Percentiles rank a stretch among this genome's conserved stretches.
Conservation (phyloP, 345 rosid species). For the Cardamine chenopodiifolia region DNA sequence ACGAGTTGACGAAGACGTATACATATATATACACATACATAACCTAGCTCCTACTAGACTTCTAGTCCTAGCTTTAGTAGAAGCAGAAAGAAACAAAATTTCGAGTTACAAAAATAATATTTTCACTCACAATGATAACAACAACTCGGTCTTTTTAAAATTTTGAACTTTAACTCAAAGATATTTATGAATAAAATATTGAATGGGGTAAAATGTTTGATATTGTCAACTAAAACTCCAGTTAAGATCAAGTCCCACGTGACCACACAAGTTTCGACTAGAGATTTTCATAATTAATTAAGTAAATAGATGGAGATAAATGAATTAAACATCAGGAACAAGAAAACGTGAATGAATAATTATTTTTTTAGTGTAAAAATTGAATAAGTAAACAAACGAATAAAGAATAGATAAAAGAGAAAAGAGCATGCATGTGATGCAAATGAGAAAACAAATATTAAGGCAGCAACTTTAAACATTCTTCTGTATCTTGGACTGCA, state of each 20-base stretch:
- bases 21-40: neutral
- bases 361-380: neutral
- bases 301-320: neutral
- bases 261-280: conserved; percentile 4
- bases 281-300: conserved; percentile 6
- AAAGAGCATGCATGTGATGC: conserved; percentile 20
- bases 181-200: conserved; percentile 4
- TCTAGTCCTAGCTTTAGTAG: conserved; percentile 35
- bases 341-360: neutral
- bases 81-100: conserved; percentile 38
- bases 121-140: conserved; percentile 39
- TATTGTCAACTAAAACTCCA: conserved; percentile 21
- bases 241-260: conserved; percentile 33
- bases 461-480: conserved; percentile 43
- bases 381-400: neutral
- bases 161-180: neutral
- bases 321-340: neutral
- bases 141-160: conserved; percentile 29
- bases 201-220: neutral
- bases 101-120: conserved; percentile 36
- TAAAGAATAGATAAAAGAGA: neutral
- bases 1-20: conserved; percentile 14
- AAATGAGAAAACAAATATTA: conserved; percentile 18
- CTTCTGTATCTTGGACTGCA: conserved; percentile 40
- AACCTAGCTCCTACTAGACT: conserved; percentile 34